A percentile compares a stretch with the other conserved stretches of the same genome.
Conservation (phyloP, 2,329 filamentous ascomycete species). For the Aspergillus ustus region DNA sequence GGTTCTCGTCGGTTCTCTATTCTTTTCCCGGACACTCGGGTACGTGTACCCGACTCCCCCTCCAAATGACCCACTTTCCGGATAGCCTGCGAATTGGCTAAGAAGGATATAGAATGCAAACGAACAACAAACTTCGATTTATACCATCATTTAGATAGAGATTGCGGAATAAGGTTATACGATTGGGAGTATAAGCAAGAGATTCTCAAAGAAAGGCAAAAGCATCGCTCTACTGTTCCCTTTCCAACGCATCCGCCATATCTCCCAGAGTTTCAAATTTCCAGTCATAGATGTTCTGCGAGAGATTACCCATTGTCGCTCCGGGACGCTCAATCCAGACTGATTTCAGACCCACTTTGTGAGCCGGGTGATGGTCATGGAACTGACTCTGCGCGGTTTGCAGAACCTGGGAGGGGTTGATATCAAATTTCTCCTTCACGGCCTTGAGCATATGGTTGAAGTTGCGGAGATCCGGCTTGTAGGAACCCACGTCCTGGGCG, state of each 20-base stretch:
- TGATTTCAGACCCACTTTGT: conserved; percentile 62
- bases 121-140: too few species aligned
- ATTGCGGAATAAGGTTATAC: too few species aligned
- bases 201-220: too few species aligned
- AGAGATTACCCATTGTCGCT: conserved; percentile 46
- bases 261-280: conserved; percentile 63
- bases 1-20: too few species aligned
- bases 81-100: too few species aligned
- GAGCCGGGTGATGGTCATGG: conserved; percentile 70
- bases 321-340: conserved; percentile 65
- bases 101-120: too few species aligned
- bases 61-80: too few species aligned
- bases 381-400: conserved; percentile 71
- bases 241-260: conserved; percentile 58
- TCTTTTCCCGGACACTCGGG: too few species aligned
- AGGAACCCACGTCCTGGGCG: conserved; percentile 71
- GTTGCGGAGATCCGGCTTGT: conserved; percentile 69
- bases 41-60: too few species aligned
- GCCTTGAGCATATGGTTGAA: conserved; percentile 68
- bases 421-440: conserved; percentile 59
- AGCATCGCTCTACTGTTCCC: too few species aligned
- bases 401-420: conserved; percentile 62
- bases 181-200: too few species aligned
- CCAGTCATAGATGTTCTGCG: conserved; percentile 56
- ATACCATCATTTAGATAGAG: too few species aligned